Evolutionary conservation across 495 filamentous ascomycete genomes (phyloP), one percentile per base, ranked within the genome.

Genomic region (Collariella sp.): DNA sequence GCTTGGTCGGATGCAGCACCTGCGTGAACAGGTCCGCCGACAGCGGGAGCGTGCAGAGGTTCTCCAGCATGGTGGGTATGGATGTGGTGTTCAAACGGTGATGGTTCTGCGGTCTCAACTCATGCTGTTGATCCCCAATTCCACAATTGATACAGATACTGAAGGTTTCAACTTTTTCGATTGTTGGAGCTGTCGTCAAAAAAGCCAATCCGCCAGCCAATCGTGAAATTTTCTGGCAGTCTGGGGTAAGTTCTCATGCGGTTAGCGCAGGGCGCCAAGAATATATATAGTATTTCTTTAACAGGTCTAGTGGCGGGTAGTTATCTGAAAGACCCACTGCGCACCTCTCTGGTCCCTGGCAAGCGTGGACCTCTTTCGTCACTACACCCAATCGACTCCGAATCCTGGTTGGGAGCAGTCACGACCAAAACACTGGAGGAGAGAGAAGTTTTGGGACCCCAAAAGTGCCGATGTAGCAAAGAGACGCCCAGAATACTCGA

Each of bases 1-100:
- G 87, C 59, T 87, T 78, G 2, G 75, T 79, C 2, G 93, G 90
- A 67, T 98, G 91, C 38, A 95, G 72, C 19, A 85, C 85, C 70
- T 95, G 89, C 1, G 87, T 67, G 75, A 98, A 96, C 61, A 98
- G 76, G 60, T 98, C 94, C 57, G 88, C 78, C 38, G 83, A 76
- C 34, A 98, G 80, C 54, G 89, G 86, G 16, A 96, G 77, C n/a
- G 86, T 88, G 76, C 91, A 95, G 55, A 94, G 78, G 53, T 84
- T 91, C 67, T 95, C 88, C 62, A 89, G 84, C 86, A 78, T 76
- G 57, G 38, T 56, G 57, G 24, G 16, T 9, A 39, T 18, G 15
- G 22, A 4, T 24, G 35, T 19, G 38, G 1, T 22, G 41, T 46
- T 11, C 18, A 31, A 22, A 18, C 23, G 22, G 24, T 7, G 15